Conservation (phyloP, 176 grass and related monocot species). For the Oryza longistaminata region DNA sequence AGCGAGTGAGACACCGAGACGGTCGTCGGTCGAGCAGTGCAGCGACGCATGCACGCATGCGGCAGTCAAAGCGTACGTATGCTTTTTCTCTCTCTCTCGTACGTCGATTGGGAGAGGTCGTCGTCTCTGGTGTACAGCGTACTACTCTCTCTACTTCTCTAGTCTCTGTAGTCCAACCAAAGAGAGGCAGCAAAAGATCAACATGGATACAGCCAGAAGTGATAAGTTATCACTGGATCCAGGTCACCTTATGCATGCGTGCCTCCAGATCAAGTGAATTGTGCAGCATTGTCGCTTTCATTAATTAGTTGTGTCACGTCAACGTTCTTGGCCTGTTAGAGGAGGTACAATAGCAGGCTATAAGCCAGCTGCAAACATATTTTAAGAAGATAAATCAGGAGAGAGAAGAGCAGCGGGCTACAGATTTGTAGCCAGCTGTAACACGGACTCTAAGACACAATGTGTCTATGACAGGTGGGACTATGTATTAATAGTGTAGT, state of each 20-base stretch:
- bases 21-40: neutral
- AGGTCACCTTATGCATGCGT: slow-evolving; percentile 3
- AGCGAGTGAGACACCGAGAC: neutral
- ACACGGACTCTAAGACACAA: no score
- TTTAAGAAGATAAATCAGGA: no score
- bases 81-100: neutral
- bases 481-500: no score
- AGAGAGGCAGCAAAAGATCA: neutral
- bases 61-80: neutral
- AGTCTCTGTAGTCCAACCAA: neutral
- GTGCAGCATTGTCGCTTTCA: neutral
- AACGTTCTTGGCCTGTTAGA: neutral
- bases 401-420: no score
- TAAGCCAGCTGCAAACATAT: no score
- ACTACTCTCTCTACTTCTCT: neutral
- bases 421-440: no score
- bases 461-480: no score
- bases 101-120: neutral
- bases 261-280: neutral
- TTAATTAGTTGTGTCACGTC: neutral
- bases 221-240: slow-evolving; percentile 55
- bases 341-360: no score
- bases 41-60: neutral
- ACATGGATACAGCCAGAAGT: slow-evolving; percentile 22
- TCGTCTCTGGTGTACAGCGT: neutral